Evolutionary conservation across 768 basidiomycete genomes (phyloP).

Genomic region (Sarcodon sp.): DNA sequence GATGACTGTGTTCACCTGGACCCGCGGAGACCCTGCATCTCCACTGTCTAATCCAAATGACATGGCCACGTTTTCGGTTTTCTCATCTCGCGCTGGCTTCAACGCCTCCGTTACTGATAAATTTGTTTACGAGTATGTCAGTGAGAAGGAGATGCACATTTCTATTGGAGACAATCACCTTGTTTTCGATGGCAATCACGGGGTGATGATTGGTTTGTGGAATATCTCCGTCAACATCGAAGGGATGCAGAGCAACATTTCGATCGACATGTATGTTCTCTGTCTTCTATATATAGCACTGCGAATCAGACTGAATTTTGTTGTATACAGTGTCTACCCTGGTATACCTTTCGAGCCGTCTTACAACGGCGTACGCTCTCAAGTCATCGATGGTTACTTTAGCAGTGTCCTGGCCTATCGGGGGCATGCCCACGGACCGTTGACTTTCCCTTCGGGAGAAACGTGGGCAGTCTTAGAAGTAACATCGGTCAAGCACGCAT

Average conservation of each 20-base stretch:
- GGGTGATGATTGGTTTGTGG: not conserved
- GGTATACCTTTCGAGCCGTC: not conserved
- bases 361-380: not conserved
- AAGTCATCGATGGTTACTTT: not conserved
- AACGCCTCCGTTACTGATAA: not conserved
- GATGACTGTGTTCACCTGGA: not conserved
- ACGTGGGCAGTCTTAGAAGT: not conserved
- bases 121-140: not conserved
- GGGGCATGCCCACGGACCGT: not conserved
- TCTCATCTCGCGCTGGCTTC: not conserved
- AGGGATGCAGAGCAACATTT: not conserved
- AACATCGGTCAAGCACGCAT: not conserved
- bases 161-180: not conserved
- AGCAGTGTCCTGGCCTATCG: not conserved
- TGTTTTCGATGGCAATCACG: not conserved
- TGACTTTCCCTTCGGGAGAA: not conserved
- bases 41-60: not conserved
- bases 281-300: no score
- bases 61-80: not conserved
- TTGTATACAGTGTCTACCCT: not conserved
- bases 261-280: not conserved
- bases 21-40: not conserved
- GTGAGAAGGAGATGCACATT: not conserved
- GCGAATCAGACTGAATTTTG: no score
- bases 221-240: not conserved